These are phyloP conservation scores for Forsythia suspensa DNA, from an alignment of 257 asterid genomes.

Conservation along the genomic window DNA sequence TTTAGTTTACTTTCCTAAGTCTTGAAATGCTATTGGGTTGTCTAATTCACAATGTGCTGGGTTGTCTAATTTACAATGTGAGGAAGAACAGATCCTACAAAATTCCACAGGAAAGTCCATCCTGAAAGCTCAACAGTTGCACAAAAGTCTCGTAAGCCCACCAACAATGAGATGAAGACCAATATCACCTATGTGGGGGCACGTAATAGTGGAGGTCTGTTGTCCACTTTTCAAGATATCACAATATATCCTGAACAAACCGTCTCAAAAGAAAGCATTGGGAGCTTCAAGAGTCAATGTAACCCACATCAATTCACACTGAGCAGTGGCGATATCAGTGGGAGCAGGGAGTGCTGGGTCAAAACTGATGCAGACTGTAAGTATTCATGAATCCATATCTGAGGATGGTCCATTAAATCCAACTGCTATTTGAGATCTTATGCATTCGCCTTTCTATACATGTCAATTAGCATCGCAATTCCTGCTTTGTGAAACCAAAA, in stretches of 20 bases:
- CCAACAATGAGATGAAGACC: constrained; percentile 44
- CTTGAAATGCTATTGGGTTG: background rate
- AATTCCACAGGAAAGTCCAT: constrained; percentile 90
- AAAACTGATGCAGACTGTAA: constrained; percentile 93
- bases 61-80: constrained; percentile 12
- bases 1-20: background rate
- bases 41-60: too few relatives aligned
- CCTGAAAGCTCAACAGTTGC: constrained; percentile 58
- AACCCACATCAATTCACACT: constrained; percentile 35
- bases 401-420: background rate
- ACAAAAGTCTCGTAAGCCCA: constrained; percentile 36
- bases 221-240: constrained; percentile 58
- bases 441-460: background rate
- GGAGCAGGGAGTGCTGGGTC: constrained; percentile 66
- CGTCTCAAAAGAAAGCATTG: constrained; percentile 39
- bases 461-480: background rate
- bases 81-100: constrained; percentile 59
- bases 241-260: constrained; percentile 55
- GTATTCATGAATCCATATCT: constrained; percentile 28
- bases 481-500: background rate
- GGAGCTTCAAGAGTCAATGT: constrained; percentile 24
- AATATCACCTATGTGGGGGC: constrained; percentile 25
- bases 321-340: constrained; percentile 33
- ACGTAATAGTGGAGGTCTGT: constrained; percentile 32
- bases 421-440: background rate